Conservation (phyloP, 1,284 basidiomycete genomes). For the Heimioporus retisporus region DNA sequence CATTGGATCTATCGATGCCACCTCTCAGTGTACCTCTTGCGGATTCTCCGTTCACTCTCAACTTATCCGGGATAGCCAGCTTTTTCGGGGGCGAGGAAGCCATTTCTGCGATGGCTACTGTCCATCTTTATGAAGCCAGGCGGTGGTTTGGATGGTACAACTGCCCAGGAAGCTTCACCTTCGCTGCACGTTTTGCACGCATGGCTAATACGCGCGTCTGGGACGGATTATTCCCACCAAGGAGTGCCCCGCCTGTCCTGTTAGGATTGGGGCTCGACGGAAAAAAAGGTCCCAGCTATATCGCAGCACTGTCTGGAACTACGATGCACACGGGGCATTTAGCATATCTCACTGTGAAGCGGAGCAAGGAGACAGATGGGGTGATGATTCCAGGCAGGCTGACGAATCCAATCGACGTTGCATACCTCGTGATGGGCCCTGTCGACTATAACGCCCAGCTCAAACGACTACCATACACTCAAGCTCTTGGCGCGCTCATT, state of each 20-base stretch:
- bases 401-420: no score
- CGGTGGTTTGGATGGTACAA: constrained; percentile 48
- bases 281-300: constrained; percentile 31
- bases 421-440: no score
- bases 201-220: constrained; percentile 41
- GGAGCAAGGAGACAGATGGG: no score
- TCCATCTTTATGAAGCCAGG: constrained; percentile 42
- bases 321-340: no score
- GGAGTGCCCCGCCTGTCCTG: constrained; percentile 25
- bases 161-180: constrained; percentile 43
- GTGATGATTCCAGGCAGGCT: no score
- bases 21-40: no score
- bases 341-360: no score
- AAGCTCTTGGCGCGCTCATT: constrained; percentile 17
- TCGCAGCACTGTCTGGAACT: no score
- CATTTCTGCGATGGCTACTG: constrained; percentile 45
- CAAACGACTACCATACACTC: no score
- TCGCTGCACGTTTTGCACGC: constrained; percentile 40
- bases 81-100: constrained; percentile 46
- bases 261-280: constrained; percentile 35
- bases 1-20: no score
- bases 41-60: constrained; percentile 28
- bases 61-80: constrained; percentile 42
- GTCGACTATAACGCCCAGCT: no score
- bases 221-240: constrained; percentile 37